Conservation (phyloP, 495 filamentous ascomycete species). For the Terfezia claveryi region DNA sequence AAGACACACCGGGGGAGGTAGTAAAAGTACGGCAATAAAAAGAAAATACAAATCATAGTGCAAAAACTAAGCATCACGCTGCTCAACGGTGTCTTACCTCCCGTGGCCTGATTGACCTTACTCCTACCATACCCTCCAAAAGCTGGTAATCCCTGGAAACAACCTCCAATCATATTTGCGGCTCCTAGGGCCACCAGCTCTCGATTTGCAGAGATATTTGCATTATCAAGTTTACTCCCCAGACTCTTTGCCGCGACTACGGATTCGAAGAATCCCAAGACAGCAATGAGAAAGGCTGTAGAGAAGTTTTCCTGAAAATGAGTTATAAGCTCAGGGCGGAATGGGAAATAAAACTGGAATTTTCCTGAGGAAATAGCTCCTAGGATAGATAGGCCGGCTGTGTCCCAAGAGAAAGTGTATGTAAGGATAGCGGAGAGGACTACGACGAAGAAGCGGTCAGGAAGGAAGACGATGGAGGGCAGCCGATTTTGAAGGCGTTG, state of each 20-base stretch:
- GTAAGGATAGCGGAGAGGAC: constrained; percentile 64
- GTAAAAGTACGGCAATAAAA: constrained; percentile 76
- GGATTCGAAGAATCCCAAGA: constrained; percentile 95
- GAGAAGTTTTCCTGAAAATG: constrained; percentile 72
- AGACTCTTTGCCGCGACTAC: constrained; percentile 92
- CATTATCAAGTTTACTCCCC: constrained; percentile 31
- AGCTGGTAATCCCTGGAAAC: constrained; percentile 74
- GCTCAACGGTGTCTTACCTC: constrained; percentile 80
- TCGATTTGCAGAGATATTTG: constrained; percentile 64
- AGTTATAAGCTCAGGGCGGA: constrained; percentile 47
- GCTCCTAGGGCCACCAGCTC: constrained; percentile 83
- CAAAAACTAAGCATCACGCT: constrained; percentile 64
- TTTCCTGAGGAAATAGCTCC: constrained; percentile 51
- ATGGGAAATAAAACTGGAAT: constrained; percentile 73
- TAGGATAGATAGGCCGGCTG: constrained; percentile 57
- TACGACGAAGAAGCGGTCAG: constrained; percentile 81
- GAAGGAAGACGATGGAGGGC: constrained; percentile 66
- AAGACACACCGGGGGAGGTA: constrained; percentile 61
- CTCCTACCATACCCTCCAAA: constrained; percentile 94
- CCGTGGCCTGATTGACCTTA: constrained; percentile 82
- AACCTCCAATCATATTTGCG: constrained; percentile 74
- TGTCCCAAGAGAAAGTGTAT: constrained; percentile 59
- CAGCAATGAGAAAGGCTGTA: constrained; percentile 78
- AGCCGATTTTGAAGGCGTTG: constrained; percentile 58
- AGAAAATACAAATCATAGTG: constrained; percentile 56